Conservation (phyloP, 2,329 filamentous ascomycete genomes). For the Aureobasidium mangrovei region DNA sequence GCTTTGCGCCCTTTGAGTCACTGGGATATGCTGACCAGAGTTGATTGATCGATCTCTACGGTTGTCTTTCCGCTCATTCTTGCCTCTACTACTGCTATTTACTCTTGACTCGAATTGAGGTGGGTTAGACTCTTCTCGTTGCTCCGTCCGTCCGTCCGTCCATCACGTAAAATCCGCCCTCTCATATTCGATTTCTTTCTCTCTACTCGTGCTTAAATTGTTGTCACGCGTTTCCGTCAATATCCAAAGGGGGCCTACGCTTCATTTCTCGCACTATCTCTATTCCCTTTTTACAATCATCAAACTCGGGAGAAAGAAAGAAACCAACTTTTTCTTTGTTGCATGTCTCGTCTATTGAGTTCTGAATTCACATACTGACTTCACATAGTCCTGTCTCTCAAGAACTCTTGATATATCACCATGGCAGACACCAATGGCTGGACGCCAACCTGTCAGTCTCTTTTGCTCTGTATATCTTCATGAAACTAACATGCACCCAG, state of each 20-base stretch:
- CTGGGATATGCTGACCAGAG: too few relatives aligned
- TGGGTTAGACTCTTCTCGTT: too few relatives aligned
- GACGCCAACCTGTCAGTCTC: constrained; percentile 32
- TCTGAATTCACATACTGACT: not conserved
- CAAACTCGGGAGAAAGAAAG: not conserved
- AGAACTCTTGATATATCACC: not conserved
- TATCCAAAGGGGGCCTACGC: not conserved
- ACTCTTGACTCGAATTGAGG: too few relatives aligned
- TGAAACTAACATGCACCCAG: constrained; percentile 30
- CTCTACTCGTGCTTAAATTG: not conserved
- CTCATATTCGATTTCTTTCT: not conserved
- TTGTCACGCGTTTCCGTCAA: constrained; percentile 11
- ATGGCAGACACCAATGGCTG: constrained; percentile 22
- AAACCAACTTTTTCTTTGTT: too few relatives aligned
- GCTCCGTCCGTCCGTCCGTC: too few relatives aligned
- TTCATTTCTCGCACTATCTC: not conserved
- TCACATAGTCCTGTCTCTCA: not conserved
- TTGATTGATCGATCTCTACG: too few relatives aligned
- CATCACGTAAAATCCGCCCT: too few relatives aligned
- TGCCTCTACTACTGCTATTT: too few relatives aligned
- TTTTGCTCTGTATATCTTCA: not conserved
- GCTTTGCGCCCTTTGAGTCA: too few relatives aligned
- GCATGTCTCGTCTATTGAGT: too few relatives aligned
- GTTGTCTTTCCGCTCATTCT: too few relatives aligned
- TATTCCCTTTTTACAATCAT: not conserved